These are phyloP conservation scores for Sequoia sempervirens DNA, from an alignment of 75 land plant species.

Conservation along the genomic window DNA sequence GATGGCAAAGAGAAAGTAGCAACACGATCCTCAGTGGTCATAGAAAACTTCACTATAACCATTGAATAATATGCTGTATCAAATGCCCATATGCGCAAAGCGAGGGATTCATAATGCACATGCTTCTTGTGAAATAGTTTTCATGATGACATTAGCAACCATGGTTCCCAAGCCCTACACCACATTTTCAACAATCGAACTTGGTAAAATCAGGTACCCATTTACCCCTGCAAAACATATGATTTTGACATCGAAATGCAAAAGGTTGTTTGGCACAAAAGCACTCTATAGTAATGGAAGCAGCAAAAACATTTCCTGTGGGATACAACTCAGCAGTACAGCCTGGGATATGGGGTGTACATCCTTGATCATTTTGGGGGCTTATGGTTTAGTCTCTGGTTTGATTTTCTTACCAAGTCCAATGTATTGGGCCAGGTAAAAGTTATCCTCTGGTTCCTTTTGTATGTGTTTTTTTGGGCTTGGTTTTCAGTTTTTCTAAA, in stretches of 20 bases:
- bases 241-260: not conserved
- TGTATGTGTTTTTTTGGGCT: not conserved
- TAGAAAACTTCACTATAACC: too few species aligned
- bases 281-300: not conserved
- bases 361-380: slow-evolving; percentile 33
- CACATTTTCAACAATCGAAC: not conserved
- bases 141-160: not conserved
- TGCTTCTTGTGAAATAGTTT: not conserved
- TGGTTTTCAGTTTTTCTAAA: not conserved
- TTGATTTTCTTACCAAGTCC: slow-evolving; percentile 56
- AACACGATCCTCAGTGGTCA: too few species aligned
- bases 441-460: not conserved
- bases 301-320: not conserved
- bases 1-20: too few species aligned
- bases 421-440: slow-evolving; percentile 57
- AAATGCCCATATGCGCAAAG: not conserved
- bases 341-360: slow-evolving; percentile 37
- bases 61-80: not conserved
- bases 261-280: not conserved
- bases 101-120: not conserved
- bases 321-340: not conserved
- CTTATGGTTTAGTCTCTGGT: slow-evolving; percentile 47
- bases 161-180: not conserved
- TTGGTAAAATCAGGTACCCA: not conserved
- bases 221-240: not conserved